Base-by-base conservation (phyloP, 2,329 filamentous ascomycete species). In the Trichoderma endophyticum region DNA sequence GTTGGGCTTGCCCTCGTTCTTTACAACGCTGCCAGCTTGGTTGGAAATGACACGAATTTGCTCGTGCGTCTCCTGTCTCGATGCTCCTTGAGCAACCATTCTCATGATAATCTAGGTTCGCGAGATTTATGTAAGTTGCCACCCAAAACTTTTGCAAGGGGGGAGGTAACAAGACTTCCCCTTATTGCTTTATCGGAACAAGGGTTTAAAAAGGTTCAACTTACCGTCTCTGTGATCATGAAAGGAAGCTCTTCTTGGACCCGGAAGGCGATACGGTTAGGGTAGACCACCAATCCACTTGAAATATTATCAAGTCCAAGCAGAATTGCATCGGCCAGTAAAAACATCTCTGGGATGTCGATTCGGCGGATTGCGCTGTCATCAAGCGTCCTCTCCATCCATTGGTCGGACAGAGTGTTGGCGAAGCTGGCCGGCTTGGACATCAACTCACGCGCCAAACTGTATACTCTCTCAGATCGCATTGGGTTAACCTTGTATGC, bases 1-100 rank as follows among this genome's bases (percentile, higher is more conserved):
- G 78, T 97, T 97, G 69, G 88, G 84, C 76, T 90, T 89, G 43
- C 93, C 93, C 80, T 92, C 9, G 26, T 59, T 84, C 79, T 86
- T 86, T 34, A 86, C 84, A 54, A 91, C 89, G 63, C 86, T 85
- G 57, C 86, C 88, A 0, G 94, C 93, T 82, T 97, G 85, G 83
- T 94, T 92, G 2, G 88, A 93, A 59, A 97, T 86, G 1, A 97
- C 92, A 8, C 92, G 91, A 77, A 97, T 95, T 81, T 95, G 84
- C 83, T 97, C 94, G 82, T 97, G 94, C 1, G 64, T 51, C 39
- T 67, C 43, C 14, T 67, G 64, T 28, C 48, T 39, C 7, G 64
- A 67, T 8, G 85, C 87, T 36, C 93, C 93, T 78, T 90, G 87
- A 71, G 89, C 88, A 32, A 91, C 89, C 71, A 95, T 86, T 75